Evolutionary conservation across 306 rosid species (phyloP), one percentile per base, ranked within the genome.

Genomic region (Gynostemma pentaphyllum): DNA sequence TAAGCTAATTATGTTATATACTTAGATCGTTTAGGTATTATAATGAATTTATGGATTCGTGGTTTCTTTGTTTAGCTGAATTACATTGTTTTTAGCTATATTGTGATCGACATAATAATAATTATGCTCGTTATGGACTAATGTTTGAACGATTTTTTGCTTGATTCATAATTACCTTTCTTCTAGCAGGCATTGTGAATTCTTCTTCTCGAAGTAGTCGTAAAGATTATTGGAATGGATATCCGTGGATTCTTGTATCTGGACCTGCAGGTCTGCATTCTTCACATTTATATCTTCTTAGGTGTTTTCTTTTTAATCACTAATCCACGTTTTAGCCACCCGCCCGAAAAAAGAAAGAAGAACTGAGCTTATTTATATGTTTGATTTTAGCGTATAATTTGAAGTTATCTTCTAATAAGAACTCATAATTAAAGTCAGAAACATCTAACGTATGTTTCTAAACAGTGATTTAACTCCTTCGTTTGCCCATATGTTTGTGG

Each of bases 251-350:
- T 72, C 22, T 82, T 45, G 24, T 85, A 45, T 78, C 70, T 57
- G 92, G 79, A 46, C 73, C 72, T 74, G 69, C 80, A 64, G 88
- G 94, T 85, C 73, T 46, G 74, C 49, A 51, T 68, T 26, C 40
- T 39, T 64, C 47, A 51, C 36, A 29, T 60, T 32, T 8, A 4
- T 55, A 22, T n/a, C n/a, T n/a, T n/a, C 41, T 13, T 46, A 2
- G 7, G 22, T 7, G 48, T 60, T 60, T 60, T 14, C 45, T 60
- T 42, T 5, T 8, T 6, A 19, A 4, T 22, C 12, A 21, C 5
- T 22, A 37, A 9, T 39, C 18, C 27, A 36, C 26, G 64, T n/a
- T n/a, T n/a, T n/a, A n/a, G n/a, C n/a, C n/a, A n/a, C n/a, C n/a
- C n/a, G n/a, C n/a, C n/a, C n/a, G n/a, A n/a, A n/a, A n/a, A n/a